phyloP scores from a whole-genome alignment of 768 basidiomycete species.

The Phanerodontia chrysosporium region DNA sequence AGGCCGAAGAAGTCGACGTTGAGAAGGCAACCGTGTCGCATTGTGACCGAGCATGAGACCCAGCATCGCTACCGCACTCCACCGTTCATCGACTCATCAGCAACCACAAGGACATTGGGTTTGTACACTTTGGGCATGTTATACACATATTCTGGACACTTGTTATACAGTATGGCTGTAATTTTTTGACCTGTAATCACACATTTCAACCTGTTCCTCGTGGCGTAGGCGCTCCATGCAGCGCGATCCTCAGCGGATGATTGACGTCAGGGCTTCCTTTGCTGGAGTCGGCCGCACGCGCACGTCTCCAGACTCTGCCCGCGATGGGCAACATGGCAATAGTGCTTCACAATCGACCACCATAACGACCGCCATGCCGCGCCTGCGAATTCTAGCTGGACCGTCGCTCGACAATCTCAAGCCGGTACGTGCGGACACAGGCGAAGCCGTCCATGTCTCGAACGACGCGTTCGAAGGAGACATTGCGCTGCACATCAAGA shows the following conservation, averaged over 20 bases:
- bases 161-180: too few species aligned
- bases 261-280: too few species aligned
- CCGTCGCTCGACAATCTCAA: conserved; percentile 49
- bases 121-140: too few species aligned
- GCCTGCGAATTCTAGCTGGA: conserved; percentile 67
- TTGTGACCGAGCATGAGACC: background rate
- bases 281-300: background rate
- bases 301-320: too few species aligned
- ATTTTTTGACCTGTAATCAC: background rate
- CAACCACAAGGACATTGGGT: too few species aligned
- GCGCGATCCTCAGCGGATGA: too few species aligned
- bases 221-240: too few species aligned
- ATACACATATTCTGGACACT: too few species aligned
- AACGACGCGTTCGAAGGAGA: conserved; percentile 73
- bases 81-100: too few species aligned
- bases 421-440: conserved; percentile 67
- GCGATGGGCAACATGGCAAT: too few species aligned
- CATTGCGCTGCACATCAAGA: conserved; percentile 72
- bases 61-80: background rate
- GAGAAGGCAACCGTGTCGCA: conserved; percentile 4
- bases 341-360: background rate
- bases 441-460: conserved; percentile 41
- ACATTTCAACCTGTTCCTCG: too few species aligned
- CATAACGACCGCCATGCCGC: conserved; percentile 26
- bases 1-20: conserved; percentile 25